Percentiles rank a stretch among this genome's conserved stretches.
phyloP scores from a whole-genome alignment of 352 stramenopile genomes.

The Saprolegnia diclina region DNA sequence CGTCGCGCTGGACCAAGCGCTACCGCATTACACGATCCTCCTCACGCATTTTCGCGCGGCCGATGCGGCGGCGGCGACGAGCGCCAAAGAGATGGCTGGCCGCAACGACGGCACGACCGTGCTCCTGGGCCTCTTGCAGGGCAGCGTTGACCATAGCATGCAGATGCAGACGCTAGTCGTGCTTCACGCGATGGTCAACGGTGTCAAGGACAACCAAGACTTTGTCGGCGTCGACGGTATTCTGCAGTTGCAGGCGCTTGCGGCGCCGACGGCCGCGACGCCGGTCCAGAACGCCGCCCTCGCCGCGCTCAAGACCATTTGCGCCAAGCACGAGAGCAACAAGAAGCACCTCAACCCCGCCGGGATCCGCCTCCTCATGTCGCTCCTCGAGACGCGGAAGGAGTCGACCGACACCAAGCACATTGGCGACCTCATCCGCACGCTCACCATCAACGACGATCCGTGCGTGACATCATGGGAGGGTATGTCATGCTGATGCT shows the following conservation, averaged over 20 bases:
- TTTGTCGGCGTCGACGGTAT: slow-evolving; percentile 46
- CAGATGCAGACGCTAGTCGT: slow-evolving; percentile 25
- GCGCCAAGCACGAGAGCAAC: slow-evolving; percentile 60
- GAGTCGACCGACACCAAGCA: slow-evolving; percentile 33
- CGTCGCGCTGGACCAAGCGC: neutral
- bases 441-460: slow-evolving; percentile 67
- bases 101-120: slow-evolving; percentile 50
- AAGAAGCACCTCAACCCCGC: slow-evolving; percentile 54
- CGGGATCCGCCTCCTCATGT: slow-evolving; percentile 30
- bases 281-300: slow-evolving; percentile 29
- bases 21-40: neutral
- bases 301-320: slow-evolving; percentile 37
- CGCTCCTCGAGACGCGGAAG: slow-evolving; percentile 25
- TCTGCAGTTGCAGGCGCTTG: slow-evolving; percentile 32
- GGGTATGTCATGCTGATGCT: neutral
- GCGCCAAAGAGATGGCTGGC: slow-evolving; percentile 55
- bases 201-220: slow-evolving; percentile 58
- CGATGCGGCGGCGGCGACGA: neutral
- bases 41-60: neutral
- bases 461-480: slow-evolving; percentile 28
- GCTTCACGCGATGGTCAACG: slow-evolving; percentile 37
- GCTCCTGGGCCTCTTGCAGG: slow-evolving; percentile 38
- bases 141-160: slow-evolving; percentile 10
- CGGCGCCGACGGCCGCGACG: slow-evolving; percentile 27
- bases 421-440: slow-evolving; percentile 45